A percentile compares a stretch with the other conserved stretches of the same genome.
phyloP scores from a whole-genome alignment of 139 green algal species.

The Closterium sp. region DNA sequence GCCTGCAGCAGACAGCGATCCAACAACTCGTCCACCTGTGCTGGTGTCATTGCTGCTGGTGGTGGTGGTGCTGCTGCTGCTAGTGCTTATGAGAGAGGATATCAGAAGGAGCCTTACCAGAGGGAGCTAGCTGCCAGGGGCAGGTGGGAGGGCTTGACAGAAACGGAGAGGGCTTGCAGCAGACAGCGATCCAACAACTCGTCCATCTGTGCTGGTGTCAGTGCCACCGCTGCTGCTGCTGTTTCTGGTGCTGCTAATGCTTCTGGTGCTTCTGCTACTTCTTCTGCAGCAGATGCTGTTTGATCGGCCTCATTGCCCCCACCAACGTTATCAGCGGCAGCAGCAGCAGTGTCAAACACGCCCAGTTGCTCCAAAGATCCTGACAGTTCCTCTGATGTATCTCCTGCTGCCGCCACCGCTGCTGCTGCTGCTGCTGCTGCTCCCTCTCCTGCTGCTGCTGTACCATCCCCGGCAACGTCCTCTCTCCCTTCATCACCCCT shows the following conservation, averaged over 20 bases:
- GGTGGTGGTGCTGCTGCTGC: too few relatives aligned
- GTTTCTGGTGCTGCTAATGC: neutral
- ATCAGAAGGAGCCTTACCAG: slow-evolving; percentile 19
- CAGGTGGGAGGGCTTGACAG: slow-evolving; percentile 49
- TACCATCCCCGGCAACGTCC: neutral
- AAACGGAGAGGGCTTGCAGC: slow-evolving; percentile 38
- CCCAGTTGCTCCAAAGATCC: neutral
- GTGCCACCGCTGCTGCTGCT: neutral
- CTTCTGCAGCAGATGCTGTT: slow-evolving; percentile 4
- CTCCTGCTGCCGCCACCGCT: neutral
- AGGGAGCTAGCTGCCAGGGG: slow-evolving; percentile 34
- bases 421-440: neutral
- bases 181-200: slow-evolving; percentile 38
- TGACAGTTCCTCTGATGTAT: neutral
- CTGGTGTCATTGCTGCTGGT: slow-evolving; percentile 12
- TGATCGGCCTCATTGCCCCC: neutral
- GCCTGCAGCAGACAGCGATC: slow-evolving; percentile 45
- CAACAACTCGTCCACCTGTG: slow-evolving; percentile 41
- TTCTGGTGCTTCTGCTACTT: neutral
- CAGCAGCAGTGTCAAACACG: neutral
- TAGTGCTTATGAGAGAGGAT: neutral
- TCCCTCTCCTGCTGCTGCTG: neutral
- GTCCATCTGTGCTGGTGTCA: slow-evolving; percentile 44
- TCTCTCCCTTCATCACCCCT: neutral
- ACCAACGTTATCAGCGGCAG: neutral